Evolutionary conservation across 768 basidiomycete species (phyloP).

Genomic region (Pisolithus sp.): DNA sequence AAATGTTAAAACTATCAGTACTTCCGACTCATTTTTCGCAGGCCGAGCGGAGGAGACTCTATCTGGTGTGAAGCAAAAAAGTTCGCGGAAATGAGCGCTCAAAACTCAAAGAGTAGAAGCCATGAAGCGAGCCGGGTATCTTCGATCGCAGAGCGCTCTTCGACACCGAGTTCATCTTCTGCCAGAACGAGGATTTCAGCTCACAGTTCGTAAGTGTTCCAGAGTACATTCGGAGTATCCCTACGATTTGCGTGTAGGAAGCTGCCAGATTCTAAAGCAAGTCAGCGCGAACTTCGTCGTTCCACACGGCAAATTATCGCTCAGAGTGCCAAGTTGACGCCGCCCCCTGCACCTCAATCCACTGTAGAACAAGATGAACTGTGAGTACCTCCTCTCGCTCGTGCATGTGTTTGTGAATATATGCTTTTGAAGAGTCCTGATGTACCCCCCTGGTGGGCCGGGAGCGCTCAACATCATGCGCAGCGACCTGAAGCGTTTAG

Average conservation of each 20-base stretch:
- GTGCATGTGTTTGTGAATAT: constrained; percentile 3
- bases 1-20: not conserved
- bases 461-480: constrained; percentile 79
- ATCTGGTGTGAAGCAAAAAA: constrained; percentile 12
- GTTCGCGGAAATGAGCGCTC: constrained; percentile 12
- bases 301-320: constrained; percentile 31
- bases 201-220: constrained; percentile 13
- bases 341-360: constrained; percentile 26
- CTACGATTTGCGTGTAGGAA: constrained; percentile 8
- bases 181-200: constrained; percentile 4
- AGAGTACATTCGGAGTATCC: not conserved
- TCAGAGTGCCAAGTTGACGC: constrained; percentile 9
- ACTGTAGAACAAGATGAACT: constrained; percentile 54
- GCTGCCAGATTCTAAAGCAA: constrained; percentile 5
- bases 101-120: constrained; percentile 1
- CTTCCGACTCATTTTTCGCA: not conserved
- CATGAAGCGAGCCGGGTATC: not conserved
- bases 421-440: constrained; percentile 48
- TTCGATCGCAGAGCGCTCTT: constrained; percentile 7
- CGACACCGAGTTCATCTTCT: constrained; percentile 15
- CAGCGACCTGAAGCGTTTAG: constrained; percentile 68
- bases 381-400: constrained; percentile 30
- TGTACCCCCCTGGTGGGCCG: constrained; percentile 63
- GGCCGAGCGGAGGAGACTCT: constrained; percentile 7
- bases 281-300: constrained; percentile 20